phyloP scores from a whole-genome alignment of 192 early-diverging fungal species.

The Rhizophagus sp. region DNA sequence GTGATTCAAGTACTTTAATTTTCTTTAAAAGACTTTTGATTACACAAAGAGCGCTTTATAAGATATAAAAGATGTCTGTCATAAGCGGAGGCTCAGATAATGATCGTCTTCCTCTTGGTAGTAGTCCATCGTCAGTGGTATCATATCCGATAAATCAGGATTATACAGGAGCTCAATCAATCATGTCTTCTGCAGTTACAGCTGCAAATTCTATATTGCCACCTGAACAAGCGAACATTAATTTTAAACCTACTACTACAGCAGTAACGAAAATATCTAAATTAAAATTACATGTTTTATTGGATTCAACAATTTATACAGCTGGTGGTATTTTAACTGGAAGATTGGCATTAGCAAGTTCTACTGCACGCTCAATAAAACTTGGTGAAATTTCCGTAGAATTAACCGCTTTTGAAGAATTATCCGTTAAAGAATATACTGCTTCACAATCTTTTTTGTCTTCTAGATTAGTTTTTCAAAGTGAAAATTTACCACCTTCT shows the following conservation, averaged over 20 bases:
- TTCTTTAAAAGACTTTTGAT: not conserved
- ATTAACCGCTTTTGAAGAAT: conserved; percentile 61
- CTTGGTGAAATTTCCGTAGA: conserved; percentile 67
- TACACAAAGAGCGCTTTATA: not conserved
- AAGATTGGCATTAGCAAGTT: conserved; percentile 51
- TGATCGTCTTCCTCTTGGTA: not conserved
- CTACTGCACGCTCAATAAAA: conserved; percentile 47
- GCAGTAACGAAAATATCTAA: conserved; percentile 59
- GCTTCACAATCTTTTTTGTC: conserved; percentile 55
- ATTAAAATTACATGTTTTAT: conserved; percentile 56
- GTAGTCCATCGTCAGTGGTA: not conserved
- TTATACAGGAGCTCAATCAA: not conserved
- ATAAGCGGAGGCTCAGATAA: not conserved
- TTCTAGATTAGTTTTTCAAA: conserved; percentile 58
- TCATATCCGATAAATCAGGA: not conserved
- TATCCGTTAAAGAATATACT: conserved; percentile 45
- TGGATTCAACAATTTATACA: conserved; percentile 60
- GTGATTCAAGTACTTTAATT: not conserved
- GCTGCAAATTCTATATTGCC: conserved; percentile 6
- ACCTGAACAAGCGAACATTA: conserved; percentile 39
- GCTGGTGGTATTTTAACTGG: conserved; percentile 60
- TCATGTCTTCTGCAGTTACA: not conserved
- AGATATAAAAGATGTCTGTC: not conserved
- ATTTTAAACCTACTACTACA: conserved; percentile 56
- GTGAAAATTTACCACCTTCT: conserved; percentile 52